phyloP scores from a whole-genome alignment of 106 monocot genomes.

The Acorus gramineus region DNA sequence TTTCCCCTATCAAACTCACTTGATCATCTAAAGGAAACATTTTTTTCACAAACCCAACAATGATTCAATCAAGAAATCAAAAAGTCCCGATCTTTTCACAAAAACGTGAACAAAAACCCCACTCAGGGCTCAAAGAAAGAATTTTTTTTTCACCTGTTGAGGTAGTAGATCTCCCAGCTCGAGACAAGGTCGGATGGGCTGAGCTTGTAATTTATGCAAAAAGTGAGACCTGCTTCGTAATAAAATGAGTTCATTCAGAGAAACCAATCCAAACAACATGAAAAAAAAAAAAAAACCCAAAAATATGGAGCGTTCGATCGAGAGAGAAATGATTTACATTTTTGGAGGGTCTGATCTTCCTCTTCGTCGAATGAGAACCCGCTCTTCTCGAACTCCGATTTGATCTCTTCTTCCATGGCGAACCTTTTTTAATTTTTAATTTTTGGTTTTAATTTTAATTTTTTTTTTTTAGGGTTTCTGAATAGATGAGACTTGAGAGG shows the following conservation, averaged over 20 bases:
- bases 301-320: not conserved
- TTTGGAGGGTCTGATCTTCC: slow-evolving; percentile 40
- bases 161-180: slow-evolving; percentile 84
- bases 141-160: slow-evolving; percentile 49
- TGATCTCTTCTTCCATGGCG: slow-evolving; percentile 82
- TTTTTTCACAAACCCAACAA: too few relatives aligned
- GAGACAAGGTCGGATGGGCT: slow-evolving; percentile 71
- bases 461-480: too few relatives aligned
- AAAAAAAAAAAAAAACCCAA: not conserved
- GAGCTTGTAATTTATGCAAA: slow-evolving; percentile 75
- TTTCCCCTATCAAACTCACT: too few relatives aligned
- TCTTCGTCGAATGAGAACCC: slow-evolving; percentile 61
- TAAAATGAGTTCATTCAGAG: not conserved
- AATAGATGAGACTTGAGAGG: slow-evolving; percentile 16
- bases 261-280: not conserved
- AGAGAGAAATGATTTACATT: slow-evolving; percentile 32
- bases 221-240: slow-evolving; percentile 33
- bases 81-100: too few relatives aligned
- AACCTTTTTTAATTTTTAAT: too few relatives aligned
- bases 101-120: too few relatives aligned
- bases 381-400: slow-evolving; percentile 66
- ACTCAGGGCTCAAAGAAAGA: too few relatives aligned
- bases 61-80: too few relatives aligned
- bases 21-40: too few relatives aligned
- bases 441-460: too few relatives aligned